A percentile compares a stretch with the other conserved stretches of the same genome.
Evolutionary conservation across 805 yeast species (phyloP).

Genomic region (Yarrowia phangngaensis): DNA sequence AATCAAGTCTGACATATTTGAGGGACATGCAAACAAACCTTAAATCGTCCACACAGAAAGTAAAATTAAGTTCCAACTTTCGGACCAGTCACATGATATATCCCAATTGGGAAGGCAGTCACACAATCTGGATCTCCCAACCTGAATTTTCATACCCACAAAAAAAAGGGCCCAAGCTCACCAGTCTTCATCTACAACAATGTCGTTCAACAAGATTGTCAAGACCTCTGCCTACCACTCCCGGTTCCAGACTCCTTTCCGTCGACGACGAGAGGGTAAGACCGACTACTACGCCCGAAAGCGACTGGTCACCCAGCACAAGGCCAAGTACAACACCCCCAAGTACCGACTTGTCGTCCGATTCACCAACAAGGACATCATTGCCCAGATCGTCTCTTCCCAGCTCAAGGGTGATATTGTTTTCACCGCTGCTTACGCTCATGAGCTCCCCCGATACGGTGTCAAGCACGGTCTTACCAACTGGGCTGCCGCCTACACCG

Average conservation of each 20-base stretch:
- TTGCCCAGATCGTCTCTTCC: constrained; percentile 94
- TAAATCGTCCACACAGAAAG: too few species aligned
- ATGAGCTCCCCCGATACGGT: constrained; percentile 97
- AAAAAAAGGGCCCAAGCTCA: neutral
- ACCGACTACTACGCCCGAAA: constrained; percentile 99
- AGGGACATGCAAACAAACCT: too few species aligned
- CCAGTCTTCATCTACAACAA: constrained; percentile 41
- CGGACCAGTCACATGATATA: constrained; percentile 14
- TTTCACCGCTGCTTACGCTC: constrained; percentile 96
- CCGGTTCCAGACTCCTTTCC: constrained; percentile 99
- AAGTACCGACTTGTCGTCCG: constrained; percentile 99
- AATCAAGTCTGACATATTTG: too few species aligned
- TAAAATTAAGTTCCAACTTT: too few species aligned
- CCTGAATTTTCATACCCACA: neutral
- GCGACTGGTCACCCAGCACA: constrained; percentile 99
- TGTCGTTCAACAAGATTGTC: constrained; percentile 69
- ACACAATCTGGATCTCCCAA: constrained; percentile 1
- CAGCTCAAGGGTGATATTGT: constrained; percentile 96
- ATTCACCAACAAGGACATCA: constrained; percentile 99
- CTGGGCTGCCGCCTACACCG: constrained; percentile 99
- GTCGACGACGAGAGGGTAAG: constrained; percentile 99
- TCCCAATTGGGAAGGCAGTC: constrained; percentile 20
- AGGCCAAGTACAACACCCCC: constrained; percentile 99
- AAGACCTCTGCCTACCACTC: constrained; percentile 95
- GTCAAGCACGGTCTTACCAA: constrained; percentile 97